Base-by-base conservation (phyloP, 768 basidiomycete genomes). In the Russula abietina region DNA sequence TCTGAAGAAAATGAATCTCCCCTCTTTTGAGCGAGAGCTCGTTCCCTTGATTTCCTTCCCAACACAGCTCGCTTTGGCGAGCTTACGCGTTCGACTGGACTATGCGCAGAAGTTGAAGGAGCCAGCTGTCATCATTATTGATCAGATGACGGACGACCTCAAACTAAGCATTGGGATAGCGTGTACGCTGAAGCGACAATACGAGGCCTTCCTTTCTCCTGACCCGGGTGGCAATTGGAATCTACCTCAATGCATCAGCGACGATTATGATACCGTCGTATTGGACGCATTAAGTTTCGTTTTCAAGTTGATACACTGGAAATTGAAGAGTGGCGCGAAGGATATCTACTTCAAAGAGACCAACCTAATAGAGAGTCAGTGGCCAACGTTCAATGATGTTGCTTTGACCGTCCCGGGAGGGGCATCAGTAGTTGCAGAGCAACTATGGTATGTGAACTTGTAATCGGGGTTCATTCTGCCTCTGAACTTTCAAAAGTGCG, bases 301-400 rank as follows among this genome's bases (percentile, higher is more conserved):
- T 75, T 99, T 99, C 81, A 88, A 83, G 70, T 79, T 99, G 39
- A 86, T 98, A 24, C 93, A 96, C 67, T 93, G 89, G 91, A 96
- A 98, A 73, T 80, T 99, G 56, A 96, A 96, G 78, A 89, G 91
- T 66, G 92, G 89, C 22, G 82, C 86, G 62, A 93, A 92, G 72
- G 90, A 89, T 22, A 92, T 95, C 53, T 91, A 96, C 74, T 95
- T 98, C 79, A 93, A 95, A 71, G 97, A 99, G 78, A 97, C 95
- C 0, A 96, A 98, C 72, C 86, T 98, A n/a, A 80, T 99, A 41
- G 96, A 99, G 71, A 87, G 89, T 7, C 94, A 98, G 69, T 96
- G 94, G 91, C 88, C 90, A 22, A 95, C 96, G 24, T 87, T 98
- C 74, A 91, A 90, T 67, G 91, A 91, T 72, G 93, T 96, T 56